phyloP scores from a whole-genome alignment of 441 rosid species.

The Raphanus hybrid region DNA sequence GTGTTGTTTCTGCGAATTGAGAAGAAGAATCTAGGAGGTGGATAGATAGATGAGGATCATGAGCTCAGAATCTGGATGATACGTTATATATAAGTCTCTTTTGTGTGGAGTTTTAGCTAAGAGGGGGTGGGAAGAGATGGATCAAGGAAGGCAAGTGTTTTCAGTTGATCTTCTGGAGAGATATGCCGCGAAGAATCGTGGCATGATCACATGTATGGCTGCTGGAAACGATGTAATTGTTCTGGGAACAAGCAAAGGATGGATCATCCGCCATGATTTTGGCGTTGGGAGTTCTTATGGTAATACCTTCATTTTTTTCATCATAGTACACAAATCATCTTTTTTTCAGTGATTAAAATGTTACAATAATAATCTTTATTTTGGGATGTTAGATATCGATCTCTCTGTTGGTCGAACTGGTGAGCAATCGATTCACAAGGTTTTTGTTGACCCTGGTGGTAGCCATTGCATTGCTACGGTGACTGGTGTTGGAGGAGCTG shows the following conservation, averaged over 20 bases:
- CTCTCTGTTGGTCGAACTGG: conserved; percentile 86
- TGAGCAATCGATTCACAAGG: conserved; percentile 89
- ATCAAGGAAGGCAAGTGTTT: conserved; percentile 84
- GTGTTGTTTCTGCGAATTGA: too few species aligned
- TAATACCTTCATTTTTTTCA: not conserved
- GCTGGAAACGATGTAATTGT: conserved; percentile 98
- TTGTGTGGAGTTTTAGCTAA: not conserved
- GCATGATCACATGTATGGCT: conserved; percentile 92
- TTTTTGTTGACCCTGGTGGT: conserved; percentile 98
- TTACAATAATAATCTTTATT: not conserved
- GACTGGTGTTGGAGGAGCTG: conserved; percentile 84
- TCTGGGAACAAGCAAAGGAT: conserved; percentile 93
- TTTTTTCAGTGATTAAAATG: not conserved
- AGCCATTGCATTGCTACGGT: conserved; percentile 94
- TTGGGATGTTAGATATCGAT: conserved; percentile 67
- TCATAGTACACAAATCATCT: not conserved
- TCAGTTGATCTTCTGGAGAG: conserved; percentile 91
- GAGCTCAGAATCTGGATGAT: conserved; percentile 12
- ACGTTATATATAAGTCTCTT: not conserved
- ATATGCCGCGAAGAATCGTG: conserved; percentile 88
- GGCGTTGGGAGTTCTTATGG: conserved; percentile 76
- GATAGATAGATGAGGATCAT: not conserved
- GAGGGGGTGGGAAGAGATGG: conserved; percentile 50
- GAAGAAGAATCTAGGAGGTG: not conserved
- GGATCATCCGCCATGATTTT: conserved; percentile 94